Conservation (phyloP, 352 stramenopile species). For the Phytophthora tentaculata region DNA sequence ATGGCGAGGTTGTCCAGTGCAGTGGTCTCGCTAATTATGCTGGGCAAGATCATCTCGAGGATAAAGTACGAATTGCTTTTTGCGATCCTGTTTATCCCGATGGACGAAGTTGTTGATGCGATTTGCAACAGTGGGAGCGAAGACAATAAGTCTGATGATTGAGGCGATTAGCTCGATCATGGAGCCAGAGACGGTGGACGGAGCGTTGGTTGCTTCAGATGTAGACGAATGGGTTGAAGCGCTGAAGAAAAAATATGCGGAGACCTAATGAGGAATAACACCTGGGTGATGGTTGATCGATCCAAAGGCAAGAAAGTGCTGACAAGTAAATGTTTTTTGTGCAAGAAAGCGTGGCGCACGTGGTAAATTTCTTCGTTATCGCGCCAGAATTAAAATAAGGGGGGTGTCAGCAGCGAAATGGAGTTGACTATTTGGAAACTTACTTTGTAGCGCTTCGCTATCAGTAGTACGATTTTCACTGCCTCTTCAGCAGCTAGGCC, state of each 20-base stretch:
- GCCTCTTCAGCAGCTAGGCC: not conserved
- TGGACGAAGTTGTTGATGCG: not conserved
- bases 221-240: conserved; percentile 6
- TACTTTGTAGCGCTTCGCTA: not conserved
- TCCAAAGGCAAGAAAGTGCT: conserved; percentile 1
- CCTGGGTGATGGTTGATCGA: not conserved
- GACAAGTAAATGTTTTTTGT: conserved; percentile 3
- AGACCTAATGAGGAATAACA: conserved; percentile 10
- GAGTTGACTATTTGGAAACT: not conserved
- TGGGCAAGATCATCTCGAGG: not conserved
- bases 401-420: not conserved
- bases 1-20: not conserved
- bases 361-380: not conserved
- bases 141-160: not conserved
- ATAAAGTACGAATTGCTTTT: not conserved
- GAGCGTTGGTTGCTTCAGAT: not conserved
- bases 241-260: not conserved
- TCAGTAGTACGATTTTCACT: not conserved
- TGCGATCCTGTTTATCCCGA: not conserved
- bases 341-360: not conserved
- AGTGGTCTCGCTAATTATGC: not conserved
- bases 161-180: not conserved
- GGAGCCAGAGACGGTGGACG: not conserved
- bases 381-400: not conserved
- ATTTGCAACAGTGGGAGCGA: not conserved